These are phyloP conservation scores for Yarrowia divulgata DNA, from an alignment of 805 yeast genomes.

Conservation along the genomic window DNA sequence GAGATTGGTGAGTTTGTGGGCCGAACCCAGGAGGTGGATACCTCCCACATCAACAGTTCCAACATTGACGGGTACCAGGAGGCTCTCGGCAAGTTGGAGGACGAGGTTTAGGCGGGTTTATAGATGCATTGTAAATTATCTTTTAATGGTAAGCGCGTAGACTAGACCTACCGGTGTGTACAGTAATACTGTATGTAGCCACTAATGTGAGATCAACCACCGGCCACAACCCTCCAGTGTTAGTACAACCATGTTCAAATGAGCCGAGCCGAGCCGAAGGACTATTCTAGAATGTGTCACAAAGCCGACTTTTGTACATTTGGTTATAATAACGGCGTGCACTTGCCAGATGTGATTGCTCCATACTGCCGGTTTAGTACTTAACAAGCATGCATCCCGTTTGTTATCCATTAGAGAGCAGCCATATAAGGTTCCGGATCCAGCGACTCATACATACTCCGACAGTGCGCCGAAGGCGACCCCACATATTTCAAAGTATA, in stretches of 20 bases:
- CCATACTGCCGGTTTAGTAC: neutral
- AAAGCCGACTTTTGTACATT: constrained; percentile 1
- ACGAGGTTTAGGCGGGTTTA: constrained; percentile 46
- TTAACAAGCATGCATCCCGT: neutral
- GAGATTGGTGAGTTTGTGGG: constrained; percentile 49
- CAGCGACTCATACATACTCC: constrained; percentile 5
- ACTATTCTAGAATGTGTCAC: neutral
- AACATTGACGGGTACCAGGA: constrained; percentile 54
- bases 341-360: neutral
- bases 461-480: constrained; percentile 30
- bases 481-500: constrained; percentile 34
- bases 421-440: neutral
- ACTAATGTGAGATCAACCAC: too few species aligned
- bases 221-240: too few species aligned
- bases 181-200: too few species aligned
- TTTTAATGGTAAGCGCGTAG: neutral
- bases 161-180: too few species aligned
- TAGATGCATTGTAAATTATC: constrained; percentile 13
- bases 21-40: constrained; percentile 46
- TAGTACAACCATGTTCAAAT: too few species aligned
- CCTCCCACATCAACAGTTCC: constrained; percentile 41
- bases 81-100: constrained; percentile 56
- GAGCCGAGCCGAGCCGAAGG: neutral
- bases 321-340: neutral
- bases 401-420: neutral